Evolutionary conservation across 2,329 filamentous ascomycete genomes (phyloP).

Genomic region (Talaromyces marneffei): DNA sequence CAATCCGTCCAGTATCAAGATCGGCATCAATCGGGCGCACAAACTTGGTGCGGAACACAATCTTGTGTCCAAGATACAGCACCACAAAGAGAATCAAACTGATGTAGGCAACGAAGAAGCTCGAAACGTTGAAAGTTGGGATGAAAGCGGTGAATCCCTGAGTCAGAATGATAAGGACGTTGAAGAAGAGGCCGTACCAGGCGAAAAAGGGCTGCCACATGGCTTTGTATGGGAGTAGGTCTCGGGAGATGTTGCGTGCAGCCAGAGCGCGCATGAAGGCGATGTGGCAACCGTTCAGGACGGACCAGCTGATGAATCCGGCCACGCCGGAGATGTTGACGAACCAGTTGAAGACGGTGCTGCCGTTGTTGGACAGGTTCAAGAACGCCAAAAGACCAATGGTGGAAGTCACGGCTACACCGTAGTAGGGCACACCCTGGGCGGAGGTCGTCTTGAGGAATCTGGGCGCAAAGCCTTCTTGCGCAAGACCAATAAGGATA

Average conservation of each 20-base stretch:
- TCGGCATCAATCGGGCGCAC: constrained; percentile 39
- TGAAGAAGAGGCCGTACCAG: constrained; percentile 62
- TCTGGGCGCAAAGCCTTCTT: constrained; percentile 57
- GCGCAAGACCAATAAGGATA: constrained; percentile 60
- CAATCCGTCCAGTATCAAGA: constrained; percentile 37
- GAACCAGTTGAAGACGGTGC: constrained; percentile 64
- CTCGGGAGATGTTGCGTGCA: constrained; percentile 53
- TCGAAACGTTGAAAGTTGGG: constrained; percentile 40
- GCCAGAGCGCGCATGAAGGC: constrained; percentile 58
- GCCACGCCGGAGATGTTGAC: constrained; percentile 65
- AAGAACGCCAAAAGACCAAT: constrained; percentile 63
- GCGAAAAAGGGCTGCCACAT: constrained; percentile 59
- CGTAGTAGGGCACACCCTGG: constrained; percentile 57
- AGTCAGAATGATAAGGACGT: constrained; percentile 58
- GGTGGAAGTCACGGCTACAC: constrained; percentile 52
- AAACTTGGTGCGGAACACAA: constrained; percentile 39
- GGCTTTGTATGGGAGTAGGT: constrained; percentile 55
- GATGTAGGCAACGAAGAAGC: constrained; percentile 62
- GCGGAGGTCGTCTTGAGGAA: constrained; percentile 58
- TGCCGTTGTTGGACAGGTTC: constrained; percentile 52
- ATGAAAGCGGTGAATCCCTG: constrained; percentile 66
- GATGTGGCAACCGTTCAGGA: constrained; percentile 52
- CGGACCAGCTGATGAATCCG: constrained; percentile 63
- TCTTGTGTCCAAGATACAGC: constrained; percentile 50
- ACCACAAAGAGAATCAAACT: constrained; percentile 57